Evolutionary conservation across 169 alveolate species (phyloP).

Genomic region (Eimeria praecox): DNA sequence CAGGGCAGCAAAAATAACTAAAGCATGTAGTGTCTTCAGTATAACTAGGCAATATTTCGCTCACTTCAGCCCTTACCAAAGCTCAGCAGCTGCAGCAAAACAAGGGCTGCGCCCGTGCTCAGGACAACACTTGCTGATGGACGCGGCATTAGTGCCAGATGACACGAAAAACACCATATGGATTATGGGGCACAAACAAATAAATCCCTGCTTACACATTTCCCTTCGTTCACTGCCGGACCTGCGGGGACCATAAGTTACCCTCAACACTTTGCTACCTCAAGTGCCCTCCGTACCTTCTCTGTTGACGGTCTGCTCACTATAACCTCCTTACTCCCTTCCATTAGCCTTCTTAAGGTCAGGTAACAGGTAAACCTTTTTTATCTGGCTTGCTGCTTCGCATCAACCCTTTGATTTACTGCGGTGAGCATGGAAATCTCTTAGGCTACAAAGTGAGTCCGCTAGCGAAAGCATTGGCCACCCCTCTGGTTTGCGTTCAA

Average conservation of each 20-base stretch:
- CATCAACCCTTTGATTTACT: not conserved
- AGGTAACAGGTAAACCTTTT: too few relatives aligned
- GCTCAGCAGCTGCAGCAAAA: not conserved
- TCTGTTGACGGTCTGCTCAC: not conserved
- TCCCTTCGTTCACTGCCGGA: not conserved
- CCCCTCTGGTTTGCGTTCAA: not conserved
- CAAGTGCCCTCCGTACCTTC: too few relatives aligned
- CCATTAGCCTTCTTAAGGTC: too few relatives aligned
- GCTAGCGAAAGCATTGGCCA: not conserved
- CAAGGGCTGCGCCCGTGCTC: not conserved
- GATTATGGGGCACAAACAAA: not conserved
- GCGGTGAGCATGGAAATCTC: not conserved
- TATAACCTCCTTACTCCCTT: not conserved
- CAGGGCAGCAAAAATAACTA: not conserved
- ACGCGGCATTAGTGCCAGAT: not conserved
- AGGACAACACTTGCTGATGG: not conserved
- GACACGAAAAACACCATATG: not conserved
- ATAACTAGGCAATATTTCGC: not conserved
- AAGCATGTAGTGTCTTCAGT: not conserved
- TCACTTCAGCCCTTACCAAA: not conserved
- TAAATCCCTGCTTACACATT: not conserved
- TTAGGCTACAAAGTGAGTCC: not conserved
- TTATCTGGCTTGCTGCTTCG: not conserved
- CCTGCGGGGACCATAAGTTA: not conserved
- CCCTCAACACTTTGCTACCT: not conserved